Evolutionary conservation across 768 basidiomycete genomes (phyloP), one percentile per base, ranked within the genome.

Genomic region (Xerocomellus amylosporus): DNA sequence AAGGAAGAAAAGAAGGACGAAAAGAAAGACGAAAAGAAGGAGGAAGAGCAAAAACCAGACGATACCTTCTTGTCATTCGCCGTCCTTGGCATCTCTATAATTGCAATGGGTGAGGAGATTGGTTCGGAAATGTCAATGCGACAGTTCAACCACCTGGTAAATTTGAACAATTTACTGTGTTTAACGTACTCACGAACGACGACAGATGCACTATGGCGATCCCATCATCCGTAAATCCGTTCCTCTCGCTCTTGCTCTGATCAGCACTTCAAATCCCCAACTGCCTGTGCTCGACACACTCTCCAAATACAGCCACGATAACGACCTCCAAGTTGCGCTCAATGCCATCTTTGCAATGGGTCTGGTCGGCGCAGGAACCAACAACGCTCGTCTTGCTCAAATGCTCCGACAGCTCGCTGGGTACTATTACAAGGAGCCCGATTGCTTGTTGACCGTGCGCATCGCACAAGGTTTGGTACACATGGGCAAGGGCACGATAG

Each of bases 291-390:
- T 99, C 59, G 97, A 99, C 70, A 98, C 93, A 0, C 84, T 99
- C 13, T 98, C 96, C 7, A 96, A 96, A 72, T 99, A 99, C 75
- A 96, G 93, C 56, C 97, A 99, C 76, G 96, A 99, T 77, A 94
- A 90, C 64, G 97, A 99, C 73, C 85, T 98, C n/a, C 80, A 84
- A 40, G 97, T 99, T 10, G 97, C 96, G 0, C 82, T 93, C 47
- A 98, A 98, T 65, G 92, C 97, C 26, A 98, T 99, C 74, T 91
- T 98, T 64, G 95, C 95, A 3, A 98, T 99, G 96, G 97, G 97
- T 56, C 80, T 99, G 24, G 88, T 98, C 48, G 97, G 97, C 30
- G 96, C 96, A 2, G 97, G 97, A 31, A 94, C 93, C n/a, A 99
- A 99, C 73, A 98, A 99, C 62, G 97, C 97, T 14, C 86, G 94